Conservation (phyloP, 2,329 filamentous ascomycete species). For the Trichoderma lentiforme region DNA sequence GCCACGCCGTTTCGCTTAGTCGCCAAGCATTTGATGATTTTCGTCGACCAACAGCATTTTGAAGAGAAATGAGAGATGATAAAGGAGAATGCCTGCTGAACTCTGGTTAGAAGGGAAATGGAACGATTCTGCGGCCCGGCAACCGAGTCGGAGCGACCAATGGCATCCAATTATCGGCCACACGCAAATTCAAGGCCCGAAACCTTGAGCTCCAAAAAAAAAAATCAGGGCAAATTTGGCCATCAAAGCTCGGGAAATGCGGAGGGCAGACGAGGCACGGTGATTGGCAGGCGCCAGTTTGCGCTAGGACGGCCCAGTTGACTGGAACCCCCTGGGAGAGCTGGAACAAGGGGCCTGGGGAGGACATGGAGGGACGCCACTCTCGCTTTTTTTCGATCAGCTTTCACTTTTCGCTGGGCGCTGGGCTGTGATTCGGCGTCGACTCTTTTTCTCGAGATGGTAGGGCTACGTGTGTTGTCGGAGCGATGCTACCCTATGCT, state of each 20-base stretch:
- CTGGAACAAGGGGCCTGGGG: background rate
- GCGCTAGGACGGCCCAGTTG: conserved; percentile 16
- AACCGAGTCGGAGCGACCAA: background rate
- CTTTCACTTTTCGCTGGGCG: background rate
- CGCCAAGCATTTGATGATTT: background rate
- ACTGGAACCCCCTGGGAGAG: conserved; percentile 12
- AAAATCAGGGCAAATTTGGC: background rate
- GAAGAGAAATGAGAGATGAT: background rate
- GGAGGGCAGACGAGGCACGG: background rate
- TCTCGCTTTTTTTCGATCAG: background rate
- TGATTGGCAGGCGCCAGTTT: conserved; percentile 15
- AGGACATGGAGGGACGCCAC: no score
- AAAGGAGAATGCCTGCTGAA: background rate
- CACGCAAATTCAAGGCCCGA: background rate
- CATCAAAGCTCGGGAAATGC: conserved; percentile 1
- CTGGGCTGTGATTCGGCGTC: background rate
- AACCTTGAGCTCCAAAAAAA: background rate
- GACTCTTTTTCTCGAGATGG: background rate
- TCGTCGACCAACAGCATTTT: background rate
- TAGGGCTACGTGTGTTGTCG: conserved; percentile 2
- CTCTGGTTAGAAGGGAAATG: background rate
- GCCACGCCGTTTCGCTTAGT: background rate
- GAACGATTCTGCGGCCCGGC: background rate
- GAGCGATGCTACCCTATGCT: conserved; percentile 14
- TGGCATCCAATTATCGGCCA: background rate